Conservation (phyloP, 192 early-diverging fungal genomes). For the Backusella tuberculispora region DNA sequence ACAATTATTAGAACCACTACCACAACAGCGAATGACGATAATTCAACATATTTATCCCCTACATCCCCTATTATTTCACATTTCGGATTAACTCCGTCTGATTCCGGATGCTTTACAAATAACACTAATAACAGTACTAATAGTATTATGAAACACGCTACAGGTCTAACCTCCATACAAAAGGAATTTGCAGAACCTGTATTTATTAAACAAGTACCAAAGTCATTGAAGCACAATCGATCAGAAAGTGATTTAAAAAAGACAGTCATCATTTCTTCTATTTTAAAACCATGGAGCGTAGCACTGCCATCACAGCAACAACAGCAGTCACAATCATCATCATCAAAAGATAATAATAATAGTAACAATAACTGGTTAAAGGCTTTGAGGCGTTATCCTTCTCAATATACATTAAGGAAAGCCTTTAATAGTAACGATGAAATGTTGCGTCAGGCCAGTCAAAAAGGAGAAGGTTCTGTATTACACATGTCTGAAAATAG, state of each 20-base stretch:
- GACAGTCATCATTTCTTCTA: neutral
- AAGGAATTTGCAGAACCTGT: slow-evolving; percentile 32
- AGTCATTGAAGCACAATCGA: slow-evolving; percentile 32
- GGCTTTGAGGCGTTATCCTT: neutral
- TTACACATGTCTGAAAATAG: slow-evolving; percentile 59
- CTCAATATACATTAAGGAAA: neutral
- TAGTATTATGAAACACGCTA: neutral
- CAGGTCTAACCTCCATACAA: slow-evolving; percentile 21
- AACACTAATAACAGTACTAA: neutral
- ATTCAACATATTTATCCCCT: too few relatives aligned
- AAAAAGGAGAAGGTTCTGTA: slow-evolving; percentile 24
- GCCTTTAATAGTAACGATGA: slow-evolving; percentile 11
- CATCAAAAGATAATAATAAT: slow-evolving; percentile 7
- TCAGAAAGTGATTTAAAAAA: slow-evolving; percentile 32
- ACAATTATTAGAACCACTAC: slow-evolving; percentile 22
- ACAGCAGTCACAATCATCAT: neutral
- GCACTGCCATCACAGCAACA: neutral
- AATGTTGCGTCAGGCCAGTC: neutral
- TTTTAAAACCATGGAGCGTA: slow-evolving; percentile 10
- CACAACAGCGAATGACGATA: neutral
- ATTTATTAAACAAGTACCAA: slow-evolving; percentile 22
- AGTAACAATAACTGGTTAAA: neutral
- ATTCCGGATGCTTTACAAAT: slow-evolving; percentile 16
- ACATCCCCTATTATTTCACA: too few relatives aligned
- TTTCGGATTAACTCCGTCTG: neutral